phyloP scores from a whole-genome alignment of 495 filamentous ascomycete species.

The Talaromyces wortmannii region DNA sequence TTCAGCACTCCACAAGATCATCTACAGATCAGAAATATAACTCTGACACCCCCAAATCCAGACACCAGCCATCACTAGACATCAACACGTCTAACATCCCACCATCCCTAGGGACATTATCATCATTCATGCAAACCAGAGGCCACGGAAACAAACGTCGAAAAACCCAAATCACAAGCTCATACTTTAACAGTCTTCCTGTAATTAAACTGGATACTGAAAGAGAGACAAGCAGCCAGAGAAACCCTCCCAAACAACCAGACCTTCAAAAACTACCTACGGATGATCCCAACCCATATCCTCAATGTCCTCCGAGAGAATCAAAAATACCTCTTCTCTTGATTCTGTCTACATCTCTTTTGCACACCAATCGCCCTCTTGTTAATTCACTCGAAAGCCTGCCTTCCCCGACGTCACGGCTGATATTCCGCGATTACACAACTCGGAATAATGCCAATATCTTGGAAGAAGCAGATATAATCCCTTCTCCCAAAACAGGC shows the following conservation, averaged over 20 bases:
- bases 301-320: background rate
- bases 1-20: too few species aligned
- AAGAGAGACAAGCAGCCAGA: background rate
- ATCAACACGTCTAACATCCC: background rate
- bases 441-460: background rate
- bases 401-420: background rate
- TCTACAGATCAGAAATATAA: too few species aligned
- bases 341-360: slow-evolving; percentile 21
- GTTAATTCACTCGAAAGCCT: slow-evolving; percentile 17
- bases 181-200: background rate
- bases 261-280: background rate
- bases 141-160: slow-evolving; percentile 1
- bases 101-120: background rate
- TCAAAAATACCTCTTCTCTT: slow-evolving; percentile 6
- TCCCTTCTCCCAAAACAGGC: slow-evolving; percentile 63
- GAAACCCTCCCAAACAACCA: background rate
- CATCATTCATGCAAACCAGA: slow-evolving; percentile 7
- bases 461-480: slow-evolving; percentile 64
- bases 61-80: slow-evolving; percentile 22
- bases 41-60: background rate
- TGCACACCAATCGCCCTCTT: slow-evolving; percentile 17
- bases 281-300: background rate
- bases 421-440: slow-evolving; percentile 23
- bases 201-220: background rate
- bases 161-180: background rate